Base-by-base conservation (phyloP, 2,329 filamentous ascomycete species). In the Escovopsis sp. region DNA sequence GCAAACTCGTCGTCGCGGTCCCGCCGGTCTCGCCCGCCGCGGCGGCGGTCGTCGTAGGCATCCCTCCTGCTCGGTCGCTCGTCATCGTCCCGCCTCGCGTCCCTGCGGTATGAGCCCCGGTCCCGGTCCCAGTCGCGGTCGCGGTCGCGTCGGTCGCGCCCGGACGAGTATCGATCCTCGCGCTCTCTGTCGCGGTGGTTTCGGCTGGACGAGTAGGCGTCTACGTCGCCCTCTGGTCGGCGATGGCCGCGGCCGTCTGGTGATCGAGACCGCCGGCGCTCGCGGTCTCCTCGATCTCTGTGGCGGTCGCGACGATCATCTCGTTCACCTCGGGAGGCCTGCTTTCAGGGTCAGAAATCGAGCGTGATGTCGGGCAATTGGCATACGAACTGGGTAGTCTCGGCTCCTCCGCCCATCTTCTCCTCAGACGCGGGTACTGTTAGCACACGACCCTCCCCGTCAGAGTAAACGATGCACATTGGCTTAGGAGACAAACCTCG, bases 151-250 rank as follows among this genome's bases (percentile, higher is more conserved):
- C 74, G 63, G 39, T 76, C 71, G 43, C 80, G 72, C 25, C 79
- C 78, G 27, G 75, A 40, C 17, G 39, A 74, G 54, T 94, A 94
- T 53, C 87, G 73, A 48, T 94, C 88, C 59, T 96, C 88, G 42
- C 88, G 81, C 62, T 96, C 88, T 42, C 88, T 71, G 55, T 93
- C 88, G 54, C 88, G 76, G 57, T 94, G 92, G 62, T 79, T 87
- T 47, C 88, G 80, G 59, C 86, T 94, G 5, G 83, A 86, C 15
- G 87, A 93, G 61, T 96, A 96, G 38, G 82, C 77, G 58, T 94
- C 86, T 56, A 88, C 83, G 39, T 74, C 70, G 56, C 71, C 73
- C 35, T 90, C 80, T 47, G 80, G 80, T 47, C 83, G 76, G 39
- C 78, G 71, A 45, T 74, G 65, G 50, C 72, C 50, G 40, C 61